Percentiles rank a stretch among this genome's conserved stretches.
Conservation (phyloP, 2,329 filamentous ascomycete species). For the Sporothrix schenckii region DNA sequence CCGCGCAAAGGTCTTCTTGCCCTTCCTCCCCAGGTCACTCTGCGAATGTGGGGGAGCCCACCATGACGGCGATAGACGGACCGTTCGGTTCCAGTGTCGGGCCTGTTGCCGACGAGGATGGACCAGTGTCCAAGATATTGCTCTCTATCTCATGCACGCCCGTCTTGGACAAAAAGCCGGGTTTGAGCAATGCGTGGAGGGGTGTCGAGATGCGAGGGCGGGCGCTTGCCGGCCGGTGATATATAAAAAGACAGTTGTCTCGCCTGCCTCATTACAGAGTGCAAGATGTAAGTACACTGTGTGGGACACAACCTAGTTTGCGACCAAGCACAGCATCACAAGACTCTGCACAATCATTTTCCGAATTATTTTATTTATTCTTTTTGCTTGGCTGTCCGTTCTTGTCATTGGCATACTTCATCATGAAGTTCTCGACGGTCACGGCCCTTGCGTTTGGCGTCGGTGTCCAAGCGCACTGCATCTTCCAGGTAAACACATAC, state of each 20-base stretch:
- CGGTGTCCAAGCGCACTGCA: constrained; percentile 48
- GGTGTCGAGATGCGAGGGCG: neutral
- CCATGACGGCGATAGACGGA: neutral
- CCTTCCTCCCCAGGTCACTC: neutral
- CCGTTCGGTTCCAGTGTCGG: constrained; percentile 12
- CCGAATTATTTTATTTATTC: too few species aligned
- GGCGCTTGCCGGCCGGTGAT: neutral
- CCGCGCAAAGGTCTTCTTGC: neutral
- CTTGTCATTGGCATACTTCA: neutral
- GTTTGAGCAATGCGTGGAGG: neutral
- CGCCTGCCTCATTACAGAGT: neutral
- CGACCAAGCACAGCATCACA: neutral
- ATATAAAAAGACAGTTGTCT: constrained; percentile 16
- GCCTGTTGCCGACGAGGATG: neutral
- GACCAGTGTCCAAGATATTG: neutral
- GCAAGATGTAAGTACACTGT: too few species aligned
- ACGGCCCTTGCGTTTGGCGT: constrained; percentile 43
- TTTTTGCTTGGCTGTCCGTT: neutral
- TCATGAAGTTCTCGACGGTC: constrained; percentile 31
- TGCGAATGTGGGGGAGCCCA: neutral
- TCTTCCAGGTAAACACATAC: constrained; percentile 46
- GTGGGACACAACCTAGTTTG: neutral
- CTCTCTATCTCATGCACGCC: constrained; percentile 10
- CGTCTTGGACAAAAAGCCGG: constrained; percentile 10
- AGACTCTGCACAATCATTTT: too few species aligned